phyloP scores from a whole-genome alignment of 106 monocot species.

The Allium sativum region DNA sequence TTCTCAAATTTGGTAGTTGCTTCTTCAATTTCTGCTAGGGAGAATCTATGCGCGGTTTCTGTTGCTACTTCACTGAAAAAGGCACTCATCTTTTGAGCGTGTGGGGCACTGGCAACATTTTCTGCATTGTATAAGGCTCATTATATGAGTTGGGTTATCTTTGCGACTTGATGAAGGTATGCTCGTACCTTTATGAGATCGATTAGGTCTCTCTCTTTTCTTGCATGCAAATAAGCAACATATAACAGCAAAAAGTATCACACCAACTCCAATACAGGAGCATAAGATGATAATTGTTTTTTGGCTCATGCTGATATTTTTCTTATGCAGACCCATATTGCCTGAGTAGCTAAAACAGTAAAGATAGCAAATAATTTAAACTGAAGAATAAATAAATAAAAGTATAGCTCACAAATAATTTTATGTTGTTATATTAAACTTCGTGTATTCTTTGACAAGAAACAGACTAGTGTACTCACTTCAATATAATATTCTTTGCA shows the following conservation, averaged over 20 bases:
- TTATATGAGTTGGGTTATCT: too few species aligned
- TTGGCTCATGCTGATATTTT: conserved; percentile 23
- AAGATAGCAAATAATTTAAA: background rate
- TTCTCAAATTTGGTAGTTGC: conserved; percentile 74
- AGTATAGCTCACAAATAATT: background rate
- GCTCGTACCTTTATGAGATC: conserved; percentile 21
- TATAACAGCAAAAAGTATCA: conserved; percentile 27
- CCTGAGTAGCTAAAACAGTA: conserved; percentile 49
- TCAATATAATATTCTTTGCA: conserved; percentile 44
- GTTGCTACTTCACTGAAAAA: conserved; percentile 73
- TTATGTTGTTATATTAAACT: too few species aligned
- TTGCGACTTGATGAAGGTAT: too few species aligned
- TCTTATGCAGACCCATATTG: conserved; percentile 33
- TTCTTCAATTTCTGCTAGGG: conserved; percentile 69
- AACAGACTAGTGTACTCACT: conserved; percentile 37
- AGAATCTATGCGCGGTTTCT: conserved; percentile 65
- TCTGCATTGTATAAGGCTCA: conserved; percentile 16
- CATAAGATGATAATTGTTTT: conserved; percentile 35
- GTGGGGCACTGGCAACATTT: conserved; percentile 10
- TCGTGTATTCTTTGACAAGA: background rate
- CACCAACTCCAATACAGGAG: conserved; percentile 29
- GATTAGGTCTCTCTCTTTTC: conserved; percentile 18
- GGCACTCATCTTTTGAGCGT: conserved; percentile 54
- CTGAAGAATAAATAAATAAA: background rate
- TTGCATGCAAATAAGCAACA: conserved; percentile 27